Evolutionary conservation across 805 yeast species (phyloP).

Genomic region (Blastobotrys americana): DNA sequence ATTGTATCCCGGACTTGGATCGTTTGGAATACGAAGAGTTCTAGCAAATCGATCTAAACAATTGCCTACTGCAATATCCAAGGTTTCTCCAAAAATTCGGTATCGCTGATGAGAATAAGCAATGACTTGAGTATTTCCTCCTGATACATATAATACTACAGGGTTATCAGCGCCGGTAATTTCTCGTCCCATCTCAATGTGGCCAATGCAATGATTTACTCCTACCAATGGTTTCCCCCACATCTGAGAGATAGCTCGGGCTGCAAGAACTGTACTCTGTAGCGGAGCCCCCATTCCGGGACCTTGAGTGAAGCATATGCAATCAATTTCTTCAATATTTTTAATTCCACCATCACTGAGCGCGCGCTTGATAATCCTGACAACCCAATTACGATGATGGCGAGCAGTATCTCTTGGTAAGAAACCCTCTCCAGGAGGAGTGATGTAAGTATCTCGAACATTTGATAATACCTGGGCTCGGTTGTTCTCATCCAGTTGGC

Average conservation of each 20-base stretch:
- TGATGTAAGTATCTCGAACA: constrained; percentile 86
- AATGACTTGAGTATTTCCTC: constrained; percentile 97
- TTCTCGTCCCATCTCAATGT: constrained; percentile 98
- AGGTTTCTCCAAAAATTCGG: constrained; percentile 97
- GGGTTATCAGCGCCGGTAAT: constrained; percentile 98
- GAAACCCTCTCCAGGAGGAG: constrained; percentile 99
- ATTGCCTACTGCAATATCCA: constrained; percentile 96
- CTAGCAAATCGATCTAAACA: constrained; percentile 95
- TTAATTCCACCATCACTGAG: constrained; percentile 51
- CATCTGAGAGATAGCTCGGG: constrained; percentile 71
- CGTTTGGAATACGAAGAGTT: constrained; percentile 77
- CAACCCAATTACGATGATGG: constrained; percentile 94
- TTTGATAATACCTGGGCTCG: constrained; percentile 77
- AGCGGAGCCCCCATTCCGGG: constrained; percentile 99
- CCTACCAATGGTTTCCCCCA: constrained; percentile 87
- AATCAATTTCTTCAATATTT: constrained; percentile 45
- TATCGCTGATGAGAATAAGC: constrained; percentile 92
- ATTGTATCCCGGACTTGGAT: constrained; percentile 96
- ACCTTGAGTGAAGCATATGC: constrained; percentile 90
- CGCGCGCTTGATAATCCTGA: constrained; percentile 62
- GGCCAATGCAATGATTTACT: constrained; percentile 96
- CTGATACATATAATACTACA: constrained; percentile 93
- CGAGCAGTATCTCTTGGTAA: constrained; percentile 94
- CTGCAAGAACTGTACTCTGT: constrained; percentile 87
- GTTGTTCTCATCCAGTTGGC: constrained; percentile 48